Conservation (phyloP, 1,139 yeast species). For the Pichia sp. region DNA sequence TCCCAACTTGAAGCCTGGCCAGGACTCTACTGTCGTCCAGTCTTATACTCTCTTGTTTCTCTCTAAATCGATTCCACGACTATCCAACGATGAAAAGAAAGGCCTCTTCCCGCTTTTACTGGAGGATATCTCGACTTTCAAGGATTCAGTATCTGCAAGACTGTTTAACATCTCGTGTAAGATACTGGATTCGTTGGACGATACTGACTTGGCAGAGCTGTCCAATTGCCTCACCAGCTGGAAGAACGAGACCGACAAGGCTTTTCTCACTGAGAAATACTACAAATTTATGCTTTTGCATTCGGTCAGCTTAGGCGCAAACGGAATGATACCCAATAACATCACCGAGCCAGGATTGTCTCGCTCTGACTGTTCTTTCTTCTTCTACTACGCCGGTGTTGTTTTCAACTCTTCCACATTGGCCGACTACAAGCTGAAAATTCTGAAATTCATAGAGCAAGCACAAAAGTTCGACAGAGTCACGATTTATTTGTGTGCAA, state of each 20-base stretch:
- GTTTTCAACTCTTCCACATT: constrained; percentile 50
- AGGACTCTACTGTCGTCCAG: constrained; percentile 52
- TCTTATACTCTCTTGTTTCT: constrained; percentile 64
- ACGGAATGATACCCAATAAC: constrained; percentile 38
- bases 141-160: constrained; percentile 47
- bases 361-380: constrained; percentile 50
- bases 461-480: constrained; percentile 38
- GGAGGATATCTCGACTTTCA: constrained; percentile 40
- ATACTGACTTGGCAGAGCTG: neutral
- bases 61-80: constrained; percentile 60
- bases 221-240: constrained; percentile 33
- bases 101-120: constrained; percentile 48
- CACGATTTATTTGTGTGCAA: constrained; percentile 56
- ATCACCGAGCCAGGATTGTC: constrained; percentile 61
- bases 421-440: constrained; percentile 44
- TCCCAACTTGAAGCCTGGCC: constrained; percentile 44
- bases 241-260: constrained; percentile 36
- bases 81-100: constrained; percentile 36
- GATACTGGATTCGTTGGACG: constrained; percentile 44
- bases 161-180: constrained; percentile 59
- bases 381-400: constrained; percentile 67
- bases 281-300: constrained; percentile 55
- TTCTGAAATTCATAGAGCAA: constrained; percentile 38
- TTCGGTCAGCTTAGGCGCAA: constrained; percentile 39
- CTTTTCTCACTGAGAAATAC: constrained; percentile 44